phyloP scores from a whole-genome alignment of 139 green algal species.

The Chlorella vulgaris region DNA sequence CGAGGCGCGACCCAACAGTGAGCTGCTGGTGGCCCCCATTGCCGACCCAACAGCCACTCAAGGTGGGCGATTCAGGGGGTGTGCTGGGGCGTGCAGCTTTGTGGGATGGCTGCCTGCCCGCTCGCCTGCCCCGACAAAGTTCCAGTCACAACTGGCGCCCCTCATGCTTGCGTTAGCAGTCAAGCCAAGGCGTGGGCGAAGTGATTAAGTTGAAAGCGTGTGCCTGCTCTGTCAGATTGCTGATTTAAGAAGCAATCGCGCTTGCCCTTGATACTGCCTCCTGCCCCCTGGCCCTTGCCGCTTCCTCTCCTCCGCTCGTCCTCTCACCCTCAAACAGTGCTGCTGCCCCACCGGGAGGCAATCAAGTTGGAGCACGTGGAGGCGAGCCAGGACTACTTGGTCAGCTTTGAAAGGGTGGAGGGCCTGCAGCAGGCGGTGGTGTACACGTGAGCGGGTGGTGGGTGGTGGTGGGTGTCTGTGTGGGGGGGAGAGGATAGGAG shows the following conservation, averaged over 20 bases:
- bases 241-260: no score
- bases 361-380: slow-evolving; percentile 79
- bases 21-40: slow-evolving; percentile 74
- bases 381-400: slow-evolving; percentile 41
- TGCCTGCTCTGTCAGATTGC: no score
- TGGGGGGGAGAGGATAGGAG: neutral
- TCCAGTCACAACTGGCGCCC: no score
- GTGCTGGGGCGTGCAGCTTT: neutral
- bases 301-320: neutral
- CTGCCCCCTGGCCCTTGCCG: no score
- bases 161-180: no score
- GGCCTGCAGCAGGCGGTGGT: slow-evolving; percentile 47
- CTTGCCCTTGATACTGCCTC: no score
- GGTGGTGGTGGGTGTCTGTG: neutral
- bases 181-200: no score
- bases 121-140: no score
- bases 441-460: slow-evolving; percentile 12
- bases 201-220: no score
- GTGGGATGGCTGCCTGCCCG: no score
- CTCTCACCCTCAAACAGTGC: no score
- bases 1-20: slow-evolving; percentile 74
- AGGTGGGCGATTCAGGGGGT: slow-evolving; percentile 1
- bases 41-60: slow-evolving; percentile 45
- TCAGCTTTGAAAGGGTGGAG: slow-evolving; percentile 37
- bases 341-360: slow-evolving; percentile 77